These are phyloP conservation scores for Chytriomyces sp. DNA, from an alignment of 192 early-diverging fungal species.

Conservation along the genomic window DNA sequence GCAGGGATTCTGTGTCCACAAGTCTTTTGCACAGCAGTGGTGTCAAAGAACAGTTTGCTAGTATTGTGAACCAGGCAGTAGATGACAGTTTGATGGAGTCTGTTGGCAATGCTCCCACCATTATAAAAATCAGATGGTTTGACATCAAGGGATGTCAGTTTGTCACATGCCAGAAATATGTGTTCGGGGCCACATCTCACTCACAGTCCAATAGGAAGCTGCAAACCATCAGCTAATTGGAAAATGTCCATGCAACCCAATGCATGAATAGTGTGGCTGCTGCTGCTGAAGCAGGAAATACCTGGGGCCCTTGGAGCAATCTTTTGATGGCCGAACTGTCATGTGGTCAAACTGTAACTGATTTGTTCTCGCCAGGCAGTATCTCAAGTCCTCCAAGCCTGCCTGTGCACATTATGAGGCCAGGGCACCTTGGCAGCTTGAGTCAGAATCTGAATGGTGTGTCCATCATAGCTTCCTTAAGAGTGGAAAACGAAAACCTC, in stretches of 20 bases:
- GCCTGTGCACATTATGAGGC: not conserved
- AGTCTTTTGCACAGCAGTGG: slow-evolving; percentile 54
- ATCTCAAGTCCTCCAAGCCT: not conserved
- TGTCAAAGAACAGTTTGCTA: slow-evolving; percentile 22
- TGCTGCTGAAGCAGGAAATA: not conserved
- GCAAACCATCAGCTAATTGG: not conserved
- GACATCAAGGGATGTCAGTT: not conserved
- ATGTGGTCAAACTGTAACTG: not conserved
- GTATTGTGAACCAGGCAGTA: not conserved
- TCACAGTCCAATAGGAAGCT: not conserved
- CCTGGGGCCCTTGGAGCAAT: not conserved
- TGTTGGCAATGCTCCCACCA: slow-evolving; percentile 29
- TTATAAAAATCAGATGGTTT: not conserved
- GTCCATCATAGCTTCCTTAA: slow-evolving; percentile 49
- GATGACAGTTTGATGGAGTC: slow-evolving; percentile 38
- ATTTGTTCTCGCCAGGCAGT: not conserved
- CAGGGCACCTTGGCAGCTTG: not conserved
- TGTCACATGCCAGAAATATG: not conserved
- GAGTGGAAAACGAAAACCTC: slow-evolving; percentile 22
- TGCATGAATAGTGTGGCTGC: not conserved
- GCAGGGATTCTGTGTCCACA: slow-evolving; percentile 37
- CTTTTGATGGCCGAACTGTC: not conserved
- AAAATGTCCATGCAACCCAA: not conserved
- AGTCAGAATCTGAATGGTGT: not conserved
- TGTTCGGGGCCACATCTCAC: not conserved